Percentiles rank a stretch among this genome's conserved stretches.
phyloP scores from a whole-genome alignment of 129 eudicot genomes.

The Escallonia rubra region DNA sequence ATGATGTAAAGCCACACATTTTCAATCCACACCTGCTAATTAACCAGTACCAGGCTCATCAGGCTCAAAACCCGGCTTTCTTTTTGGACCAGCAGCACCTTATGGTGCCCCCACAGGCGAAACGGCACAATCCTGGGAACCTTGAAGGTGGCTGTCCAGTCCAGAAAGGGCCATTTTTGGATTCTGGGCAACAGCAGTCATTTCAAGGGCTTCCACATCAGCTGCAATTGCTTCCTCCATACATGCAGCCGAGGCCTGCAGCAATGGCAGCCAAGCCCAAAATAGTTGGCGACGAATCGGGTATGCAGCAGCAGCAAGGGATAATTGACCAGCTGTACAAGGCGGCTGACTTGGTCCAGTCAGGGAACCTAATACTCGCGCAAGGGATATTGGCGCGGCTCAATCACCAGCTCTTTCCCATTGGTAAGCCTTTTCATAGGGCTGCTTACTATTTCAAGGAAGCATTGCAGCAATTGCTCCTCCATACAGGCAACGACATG shows the following conservation, averaged over 20 bases:
- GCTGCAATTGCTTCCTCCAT: background rate
- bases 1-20: constrained; percentile 58
- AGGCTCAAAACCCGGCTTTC: constrained; percentile 34
- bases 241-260: constrained; percentile 33
- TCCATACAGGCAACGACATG: constrained; percentile 25
- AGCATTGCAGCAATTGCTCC: constrained; percentile 64
- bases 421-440: constrained; percentile 85
- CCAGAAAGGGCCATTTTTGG: constrained; percentile 44
- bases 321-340: constrained; percentile 74
- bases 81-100: constrained; percentile 34
- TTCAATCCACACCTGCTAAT: constrained; percentile 54
- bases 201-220: constrained; percentile 19
- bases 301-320: constrained; percentile 38
- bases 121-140: constrained; percentile 59
- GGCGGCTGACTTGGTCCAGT: constrained; percentile 75
- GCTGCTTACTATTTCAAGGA: constrained; percentile 90
- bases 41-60: constrained; percentile 48
- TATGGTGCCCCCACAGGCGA: constrained; percentile 48
- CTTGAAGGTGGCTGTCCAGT: constrained; percentile 33
- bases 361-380: constrained; percentile 78
- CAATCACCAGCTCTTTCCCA: constrained; percentile 95
- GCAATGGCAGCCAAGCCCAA: constrained; percentile 37
- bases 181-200: constrained; percentile 33
- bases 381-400: constrained; percentile 99
- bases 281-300: constrained; percentile 27